Base-by-base conservation (phyloP, 495 filamentous ascomycete species). In the Lasiosphaeriaceae sp. region DNA sequence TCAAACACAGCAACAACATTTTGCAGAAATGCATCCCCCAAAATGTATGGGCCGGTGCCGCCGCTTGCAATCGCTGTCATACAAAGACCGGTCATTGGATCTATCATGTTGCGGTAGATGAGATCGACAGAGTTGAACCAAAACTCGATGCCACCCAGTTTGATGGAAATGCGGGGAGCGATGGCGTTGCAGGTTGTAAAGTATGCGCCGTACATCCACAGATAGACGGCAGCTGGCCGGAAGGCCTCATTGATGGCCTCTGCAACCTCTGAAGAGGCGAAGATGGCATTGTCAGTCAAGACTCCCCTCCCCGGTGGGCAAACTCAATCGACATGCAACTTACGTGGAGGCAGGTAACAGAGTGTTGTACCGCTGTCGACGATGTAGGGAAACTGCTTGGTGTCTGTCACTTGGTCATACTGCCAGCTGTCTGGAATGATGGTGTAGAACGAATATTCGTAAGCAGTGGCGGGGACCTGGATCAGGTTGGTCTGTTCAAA, bases 21-120 rank as follows among this genome's bases (percentile, higher is more conserved):
- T 67, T 83, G 86, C 73, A 87, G 72, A 60, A 86, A 89, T 1
- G 75, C 74, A 57, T 82, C 80, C 1, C 86, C 86, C 19, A 90
- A 58, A 21, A 89, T 82, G 56, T 71, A 78, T 11, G 73, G 69
- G 29, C 76, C 77, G 6, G 65, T 66, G 0, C 71, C 78, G 17
- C 71, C 72, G 48, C 64, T 68, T 17, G 65, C 63, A 49, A 83
- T 74, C 9, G 73, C 71, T 0, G 77, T 74, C 57, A 81, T 78
- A 55, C 83, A 85, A 1, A 75, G 47, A 8, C 63, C 69, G 0
- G 70, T 74, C 60, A 66, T 60, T 46, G 63, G 72, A 59, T 76
- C 74, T 4, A 60, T 56, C 56, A 65, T 67, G 52, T 61, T 74
- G 39, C 57, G 58, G 26, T 72, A 64, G 22, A 88, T 77, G 67